Base-by-base conservation (phyloP, 148 eudicot genomes). In the Agrostemma githago region DNA sequence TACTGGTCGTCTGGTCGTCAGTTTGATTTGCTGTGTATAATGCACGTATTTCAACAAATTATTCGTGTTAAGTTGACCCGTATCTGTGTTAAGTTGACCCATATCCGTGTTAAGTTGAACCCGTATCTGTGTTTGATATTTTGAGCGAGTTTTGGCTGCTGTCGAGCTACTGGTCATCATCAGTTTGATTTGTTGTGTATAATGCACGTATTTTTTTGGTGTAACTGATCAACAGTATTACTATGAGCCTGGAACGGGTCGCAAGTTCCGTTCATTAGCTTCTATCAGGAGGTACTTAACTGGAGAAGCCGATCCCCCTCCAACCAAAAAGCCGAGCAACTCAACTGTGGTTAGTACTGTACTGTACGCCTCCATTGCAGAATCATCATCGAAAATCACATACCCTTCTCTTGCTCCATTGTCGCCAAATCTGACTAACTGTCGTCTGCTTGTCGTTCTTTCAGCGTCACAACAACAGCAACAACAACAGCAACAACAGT, bases 191-290 rank as follows among this genome's bases (percentile, higher is more conserved):
- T 34, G 43, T 41, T 58, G 15, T 34, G 8, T 42, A n/a, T 60
- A 63, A 17, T 40, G 21, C 34, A 37, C 43, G 15, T 62, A 10
- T 46, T 5, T 37, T 77, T 12, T 14, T 6, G 1, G 34, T 26
- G 34, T 26, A 26, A 26, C 34, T 26, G 34, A 26, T 17, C 56
- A 79, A 81, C 88, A 93, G 98, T 88, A 89, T 79, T 93, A 90
- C 72, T 86, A 91, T 79, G 98, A 93, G 83, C 94, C 98, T 68
- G 88, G 84, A 77, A 89, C 92, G 46, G 96, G 92, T 60, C 84
- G 82, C 42, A 78, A 81, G 78, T 93, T 91, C 74, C 87, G 92
- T 19, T 91, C 98, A 64, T 78, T 84, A 73, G 21, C 73, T 54
- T 82, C 94, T 62, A 86, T 88, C 63, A 79, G 79, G 82, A 80